Base-by-base conservation (phyloP, 345 rosid genomes). In the Sisymbrium altissimum region DNA sequence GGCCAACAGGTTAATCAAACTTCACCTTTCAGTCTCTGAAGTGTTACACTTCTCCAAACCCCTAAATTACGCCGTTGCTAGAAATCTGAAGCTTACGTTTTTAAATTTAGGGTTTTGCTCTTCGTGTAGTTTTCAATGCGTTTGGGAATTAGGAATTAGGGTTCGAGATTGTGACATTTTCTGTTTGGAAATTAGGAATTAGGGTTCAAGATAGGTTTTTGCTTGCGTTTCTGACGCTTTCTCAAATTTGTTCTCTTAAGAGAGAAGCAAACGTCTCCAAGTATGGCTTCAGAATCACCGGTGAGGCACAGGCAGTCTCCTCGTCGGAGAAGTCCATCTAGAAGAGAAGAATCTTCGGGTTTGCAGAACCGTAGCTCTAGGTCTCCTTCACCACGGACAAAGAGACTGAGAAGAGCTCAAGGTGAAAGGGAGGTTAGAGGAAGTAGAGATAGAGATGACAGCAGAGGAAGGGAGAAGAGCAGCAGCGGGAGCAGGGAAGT, bases 321-420 rank as follows among this genome's bases (percentile, higher is more conserved):
- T 14, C 68, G 73, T 19, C 77, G 75, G 60, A 79, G 76, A 58
- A 83, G 78, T 76, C 80, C 68, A 58, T 78, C 85, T 6, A 80
- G 54, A 35, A 69, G 84, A 65, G 85, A 76, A 19, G 66, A 66
- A 21, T 83, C 89, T 72, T 81, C 85, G 0, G 75, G 54, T 36
- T 83, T 73, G 43, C 86, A 75, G 44, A 84, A 72, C 38, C 83
- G 79, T 39, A 66, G 59, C 43, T 80, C 88, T 13, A 78, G 74
- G 55, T 94, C 97, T 68, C 96, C 92, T 68, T 89, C 97, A 58
- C 97, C 90, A 0, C 83, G 81, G 30, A 83, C 90, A 2, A 88
- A 84, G 79, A 83, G 89, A 48, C 38, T 92, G 75, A 83, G 82
- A 77, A 84, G 83, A 77, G 83, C 81, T 32, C 83, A 81, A 71